Evolutionary conservation across 2,329 filamentous ascomycete species (phyloP).

Genomic region (Coleophoma cylindrospora): DNA sequence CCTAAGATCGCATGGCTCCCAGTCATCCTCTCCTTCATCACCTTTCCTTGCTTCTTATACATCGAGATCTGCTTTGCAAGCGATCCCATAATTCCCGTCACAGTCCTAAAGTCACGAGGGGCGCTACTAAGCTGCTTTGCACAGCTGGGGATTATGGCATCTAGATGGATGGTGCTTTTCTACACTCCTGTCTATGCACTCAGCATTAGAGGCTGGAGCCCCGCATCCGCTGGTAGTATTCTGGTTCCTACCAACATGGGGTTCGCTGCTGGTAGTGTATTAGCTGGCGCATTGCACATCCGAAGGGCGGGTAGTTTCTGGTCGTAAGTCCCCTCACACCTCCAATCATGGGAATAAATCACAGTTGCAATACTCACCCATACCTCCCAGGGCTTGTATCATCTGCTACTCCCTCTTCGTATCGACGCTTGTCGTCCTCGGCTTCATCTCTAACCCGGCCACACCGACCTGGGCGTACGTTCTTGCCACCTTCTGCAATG

Average conservation of each 20-base stretch:
- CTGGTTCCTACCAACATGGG: conserved; percentile 78
- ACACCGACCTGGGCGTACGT: conserved; percentile 51
- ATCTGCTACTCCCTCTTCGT: conserved; percentile 59
- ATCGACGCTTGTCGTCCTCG: conserved; percentile 51
- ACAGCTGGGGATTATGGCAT: conserved; percentile 74
- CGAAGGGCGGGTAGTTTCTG: conserved; percentile 70
- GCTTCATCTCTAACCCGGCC: conserved; percentile 46
- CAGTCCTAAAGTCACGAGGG: conserved; percentile 63
- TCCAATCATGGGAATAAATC: background rate
- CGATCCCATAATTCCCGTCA: conserved; percentile 72
- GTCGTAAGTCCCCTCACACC: conserved; percentile 28
- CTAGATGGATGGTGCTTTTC: conserved; percentile 76
- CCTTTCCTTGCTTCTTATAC: conserved; percentile 48
- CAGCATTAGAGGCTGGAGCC: conserved; percentile 65
- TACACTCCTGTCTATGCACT: conserved; percentile 78
- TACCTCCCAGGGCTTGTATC: conserved; percentile 42
- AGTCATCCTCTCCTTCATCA: conserved; percentile 51
- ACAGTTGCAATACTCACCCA: background rate
- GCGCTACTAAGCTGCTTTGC: conserved; percentile 69
- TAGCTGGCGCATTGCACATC: conserved; percentile 73
- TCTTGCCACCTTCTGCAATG: conserved; percentile 61
- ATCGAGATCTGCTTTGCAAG: conserved; percentile 59
- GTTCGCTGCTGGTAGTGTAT: conserved; percentile 68
- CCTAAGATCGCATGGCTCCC: conserved; percentile 54
- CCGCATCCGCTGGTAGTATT: conserved; percentile 67